Evolutionary conservation across 768 basidiomycete genomes (phyloP).

Genomic region (Phlebiopsis gigantea): DNA sequence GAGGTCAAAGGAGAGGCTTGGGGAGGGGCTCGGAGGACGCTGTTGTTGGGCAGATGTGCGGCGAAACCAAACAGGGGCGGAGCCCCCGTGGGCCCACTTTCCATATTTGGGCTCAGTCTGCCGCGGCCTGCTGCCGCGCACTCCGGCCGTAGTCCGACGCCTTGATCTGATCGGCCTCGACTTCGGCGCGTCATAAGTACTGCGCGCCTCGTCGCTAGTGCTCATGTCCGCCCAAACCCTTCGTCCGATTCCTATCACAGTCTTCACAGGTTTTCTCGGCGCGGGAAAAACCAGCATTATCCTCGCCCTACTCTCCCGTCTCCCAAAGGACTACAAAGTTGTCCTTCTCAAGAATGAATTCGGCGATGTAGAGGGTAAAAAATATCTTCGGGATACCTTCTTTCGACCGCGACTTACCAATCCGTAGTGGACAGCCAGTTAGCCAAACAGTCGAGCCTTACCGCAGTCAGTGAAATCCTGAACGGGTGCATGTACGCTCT

Average conservation of each 20-base stretch:
- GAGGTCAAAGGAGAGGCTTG: neutral
- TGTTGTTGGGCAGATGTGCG: neutral
- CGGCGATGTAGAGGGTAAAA: slow-evolving; percentile 81
- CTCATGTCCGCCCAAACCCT: neutral
- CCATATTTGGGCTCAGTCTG: neutral
- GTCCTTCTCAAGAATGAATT: slow-evolving; percentile 96
- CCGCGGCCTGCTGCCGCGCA: neutral
- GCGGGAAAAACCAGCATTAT: slow-evolving; percentile 81
- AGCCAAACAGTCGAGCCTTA: slow-evolving; percentile 74
- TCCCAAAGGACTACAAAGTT: slow-evolving; percentile 83
- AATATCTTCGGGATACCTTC: neutral
- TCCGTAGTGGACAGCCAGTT: slow-evolving; percentile 82
- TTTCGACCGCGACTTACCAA: neutral
- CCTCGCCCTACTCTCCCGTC: slow-evolving; percentile 72
- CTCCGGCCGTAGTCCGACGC: neutral
- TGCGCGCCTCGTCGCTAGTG: neutral
- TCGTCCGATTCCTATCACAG: slow-evolving; percentile 71
- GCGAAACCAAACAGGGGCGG: slow-evolving; percentile 2
- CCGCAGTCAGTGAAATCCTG: slow-evolving; percentile 88
- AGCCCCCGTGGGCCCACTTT: neutral
- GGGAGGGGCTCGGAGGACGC: neutral
- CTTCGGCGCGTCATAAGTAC: neutral
- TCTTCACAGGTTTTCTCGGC: slow-evolving; percentile 92
- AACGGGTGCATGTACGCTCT: slow-evolving; percentile 90
- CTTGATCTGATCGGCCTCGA: neutral